These are phyloP conservation scores for Pulveroboletus sp. DNA, from an alignment of 768 basidiomycete species.

Conservation along the genomic window DNA sequence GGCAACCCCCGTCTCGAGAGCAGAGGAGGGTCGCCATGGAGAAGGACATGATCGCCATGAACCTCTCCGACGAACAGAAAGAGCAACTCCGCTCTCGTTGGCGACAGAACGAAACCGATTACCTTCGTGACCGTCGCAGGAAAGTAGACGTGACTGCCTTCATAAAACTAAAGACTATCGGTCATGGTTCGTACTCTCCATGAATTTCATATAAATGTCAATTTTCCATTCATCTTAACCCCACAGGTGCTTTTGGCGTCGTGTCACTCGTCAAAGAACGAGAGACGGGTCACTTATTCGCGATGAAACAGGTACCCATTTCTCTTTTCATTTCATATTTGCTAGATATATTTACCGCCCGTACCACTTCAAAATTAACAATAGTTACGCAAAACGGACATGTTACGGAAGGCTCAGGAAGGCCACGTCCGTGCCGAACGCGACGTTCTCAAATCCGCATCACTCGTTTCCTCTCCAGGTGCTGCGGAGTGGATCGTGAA, in stretches of 20 bases:
- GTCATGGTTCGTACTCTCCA: constrained; percentile 61
- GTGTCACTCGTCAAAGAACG: constrained; percentile 88
- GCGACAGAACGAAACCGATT: constrained; percentile 85
- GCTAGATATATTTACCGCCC: constrained; percentile 22
- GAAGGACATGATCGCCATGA: constrained; percentile 74
- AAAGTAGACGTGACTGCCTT: constrained; percentile 85
- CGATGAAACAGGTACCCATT: constrained; percentile 86
- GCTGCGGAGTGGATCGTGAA: constrained; percentile 92
- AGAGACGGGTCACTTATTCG: constrained; percentile 73
- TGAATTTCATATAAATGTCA: constrained; percentile 23
- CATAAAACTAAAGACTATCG: constrained; percentile 87
- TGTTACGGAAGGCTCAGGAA: constrained; percentile 95
- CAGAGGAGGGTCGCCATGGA: constrained; percentile 84
- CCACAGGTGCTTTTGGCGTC: constrained; percentile 88
- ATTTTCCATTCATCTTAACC: constrained; percentile 26
- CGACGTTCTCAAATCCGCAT: constrained; percentile 88
- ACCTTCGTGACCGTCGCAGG: constrained; percentile 76
- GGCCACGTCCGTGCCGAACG: constrained; percentile 96
- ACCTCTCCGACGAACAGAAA: constrained; percentile 65
- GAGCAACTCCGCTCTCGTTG: constrained; percentile 67
- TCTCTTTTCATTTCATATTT: constrained; percentile 25
- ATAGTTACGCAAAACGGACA: constrained; percentile 82
- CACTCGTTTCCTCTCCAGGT: constrained; percentile 66
- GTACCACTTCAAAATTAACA: constrained; percentile 22
- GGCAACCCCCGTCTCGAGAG: constrained; percentile 81